phyloP scores from a whole-genome alignment of 352 stramenopile species.

The Pythium volutum region DNA sequence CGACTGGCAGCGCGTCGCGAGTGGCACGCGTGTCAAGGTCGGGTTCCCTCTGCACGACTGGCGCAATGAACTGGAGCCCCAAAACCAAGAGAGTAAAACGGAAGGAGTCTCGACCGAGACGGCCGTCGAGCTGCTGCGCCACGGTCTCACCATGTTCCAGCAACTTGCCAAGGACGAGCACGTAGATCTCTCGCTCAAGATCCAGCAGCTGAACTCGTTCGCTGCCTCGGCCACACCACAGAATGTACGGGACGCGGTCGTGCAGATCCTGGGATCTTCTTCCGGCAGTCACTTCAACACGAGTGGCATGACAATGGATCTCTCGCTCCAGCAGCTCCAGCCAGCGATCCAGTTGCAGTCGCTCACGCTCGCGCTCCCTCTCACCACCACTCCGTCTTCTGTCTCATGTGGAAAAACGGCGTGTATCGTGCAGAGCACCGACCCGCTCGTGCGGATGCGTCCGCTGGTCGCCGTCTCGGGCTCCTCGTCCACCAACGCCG shows the following conservation, averaged over 20 bases:
- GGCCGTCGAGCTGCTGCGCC: conserved; percentile 1
- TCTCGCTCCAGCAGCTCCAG: neutral
- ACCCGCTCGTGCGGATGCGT: conserved; percentile 6
- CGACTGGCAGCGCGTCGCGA: neutral
- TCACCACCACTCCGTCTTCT: neutral
- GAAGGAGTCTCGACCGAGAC: neutral
- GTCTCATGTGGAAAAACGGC: neutral
- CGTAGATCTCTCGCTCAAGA: neutral
- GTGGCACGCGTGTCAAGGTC: conserved; percentile 2
- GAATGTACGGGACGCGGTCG: neutral
- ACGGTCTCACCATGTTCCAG: conserved; percentile 3
- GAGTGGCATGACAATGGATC: neutral
- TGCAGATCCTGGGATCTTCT: neutral
- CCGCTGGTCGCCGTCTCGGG: neutral
- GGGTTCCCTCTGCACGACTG: conserved; percentile 7
- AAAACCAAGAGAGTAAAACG: too few species aligned
- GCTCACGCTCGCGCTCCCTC: neutral
- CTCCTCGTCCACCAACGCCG: neutral
- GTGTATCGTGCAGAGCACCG: neutral
- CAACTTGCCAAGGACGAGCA: neutral
- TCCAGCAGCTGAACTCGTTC: neutral
- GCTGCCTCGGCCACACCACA: neutral
- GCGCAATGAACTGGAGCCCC: conserved; percentile 1
- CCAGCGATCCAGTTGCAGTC: neutral
- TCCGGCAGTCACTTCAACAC: neutral